These are phyloP conservation scores for Canariomyces notabilis DNA, from an alignment of 2,329 filamentous ascomycete species.

Conservation along the genomic window DNA sequence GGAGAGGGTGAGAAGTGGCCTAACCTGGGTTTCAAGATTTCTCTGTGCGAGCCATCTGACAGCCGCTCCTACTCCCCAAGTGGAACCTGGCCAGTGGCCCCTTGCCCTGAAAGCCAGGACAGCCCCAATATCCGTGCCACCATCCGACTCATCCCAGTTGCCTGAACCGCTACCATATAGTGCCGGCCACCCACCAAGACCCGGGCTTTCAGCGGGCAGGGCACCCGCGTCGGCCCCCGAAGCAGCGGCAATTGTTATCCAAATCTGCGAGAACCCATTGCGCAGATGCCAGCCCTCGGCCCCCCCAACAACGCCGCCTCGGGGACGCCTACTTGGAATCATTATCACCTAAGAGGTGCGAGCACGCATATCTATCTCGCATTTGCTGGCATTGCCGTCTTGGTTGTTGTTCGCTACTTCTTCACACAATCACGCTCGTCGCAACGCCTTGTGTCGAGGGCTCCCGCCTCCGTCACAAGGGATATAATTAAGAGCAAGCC, in stretches of 20 bases:
- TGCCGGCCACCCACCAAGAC: constrained; percentile 21
- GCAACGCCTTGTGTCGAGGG: neutral
- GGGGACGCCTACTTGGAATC: constrained; percentile 26
- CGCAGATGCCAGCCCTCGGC: constrained; percentile 39
- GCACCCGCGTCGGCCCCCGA: constrained; percentile 13
- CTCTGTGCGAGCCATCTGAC: constrained; percentile 7
- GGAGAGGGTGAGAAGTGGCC: neutral
- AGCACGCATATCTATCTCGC: constrained; percentile 27
- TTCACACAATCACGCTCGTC: constrained; percentile 1
- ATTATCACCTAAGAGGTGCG: constrained; percentile 19
- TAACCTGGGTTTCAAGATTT: neutral
- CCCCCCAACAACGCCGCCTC: constrained; percentile 30
- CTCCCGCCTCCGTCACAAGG: neutral
- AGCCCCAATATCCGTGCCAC: constrained; percentile 20
- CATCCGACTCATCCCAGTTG: constrained; percentile 13
- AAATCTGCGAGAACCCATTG: constrained; percentile 22
- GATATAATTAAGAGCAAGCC: constrained; percentile 9
- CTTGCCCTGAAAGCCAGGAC: constrained; percentile 5
- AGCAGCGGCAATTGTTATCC: constrained; percentile 15
- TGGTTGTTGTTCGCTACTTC: constrained; percentile 28
- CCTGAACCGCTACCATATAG: constrained; percentile 16
- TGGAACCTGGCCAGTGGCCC: constrained; percentile 2
- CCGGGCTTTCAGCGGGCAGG: constrained; percentile 16
- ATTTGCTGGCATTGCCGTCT: constrained; percentile 32
- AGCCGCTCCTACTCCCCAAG: constrained; percentile 3